Base-by-base conservation (phyloP, 441 rosid genomes). In the Mallotus repandus region DNA sequence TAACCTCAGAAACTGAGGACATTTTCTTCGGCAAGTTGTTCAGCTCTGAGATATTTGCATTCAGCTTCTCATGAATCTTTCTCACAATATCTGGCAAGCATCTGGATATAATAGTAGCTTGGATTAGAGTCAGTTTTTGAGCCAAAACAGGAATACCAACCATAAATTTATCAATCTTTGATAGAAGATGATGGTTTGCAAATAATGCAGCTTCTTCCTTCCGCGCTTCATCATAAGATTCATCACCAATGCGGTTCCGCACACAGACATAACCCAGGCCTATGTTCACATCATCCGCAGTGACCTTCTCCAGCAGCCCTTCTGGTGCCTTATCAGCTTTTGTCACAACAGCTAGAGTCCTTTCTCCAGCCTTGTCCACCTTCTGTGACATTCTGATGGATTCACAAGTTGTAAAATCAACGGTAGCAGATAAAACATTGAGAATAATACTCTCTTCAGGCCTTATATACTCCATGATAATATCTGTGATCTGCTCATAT, bases 201-300 rank as follows among this genome's bases (percentile, higher is more conserved):
- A 86, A 82, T 16, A 82, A 56, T 4, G 22, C 1, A 12, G 77
- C 81, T 45, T 84, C 84, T 58, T 82, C 50, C 6, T 0, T 5
- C 7, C 85, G 61, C 0, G 86, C 89, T 41, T 84, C 82, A 16
- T 73, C 68, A 21, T 77, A 84, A 0, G 79, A 70, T 22, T 86
- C 89, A 4, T 82, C 84, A 0, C 83, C 86, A 35, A 86, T 72
- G 0, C 84, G 83, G 75, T 86, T 83, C 53, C 85, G 80, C 0
- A 84, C 87, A 64, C 87, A 82, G 0, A 84, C 86, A n/a, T 86
- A 85, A 10, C 85, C 87, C 0, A 83, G 78, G 9, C 83, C 84
- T 0, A 86, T 86, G 4, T 72, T 80, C 5, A 83, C 85, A 68
- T 83, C 87, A 55, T 85, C 83, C 8, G 81, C 82, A 6, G 73